Percentiles rank a stretch among this genome's conserved stretches.
Conservation (phyloP, 1,139 yeast species). For the Pneumocystis murina region DNA sequence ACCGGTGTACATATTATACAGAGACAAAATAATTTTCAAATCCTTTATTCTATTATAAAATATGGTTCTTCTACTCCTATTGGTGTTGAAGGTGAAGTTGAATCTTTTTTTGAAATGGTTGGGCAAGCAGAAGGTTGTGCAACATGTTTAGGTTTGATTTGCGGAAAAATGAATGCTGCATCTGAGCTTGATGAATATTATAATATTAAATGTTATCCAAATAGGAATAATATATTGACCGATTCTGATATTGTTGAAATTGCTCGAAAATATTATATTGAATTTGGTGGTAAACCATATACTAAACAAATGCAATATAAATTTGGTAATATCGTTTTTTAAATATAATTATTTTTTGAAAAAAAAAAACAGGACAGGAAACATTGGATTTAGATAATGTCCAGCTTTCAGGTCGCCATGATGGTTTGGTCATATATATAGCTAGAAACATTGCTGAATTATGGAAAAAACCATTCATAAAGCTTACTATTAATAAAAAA, state of each 20-base stretch:
- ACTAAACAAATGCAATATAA: slow-evolving; percentile 22
- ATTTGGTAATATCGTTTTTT: not conserved
- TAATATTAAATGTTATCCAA: not conserved
- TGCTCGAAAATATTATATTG: slow-evolving; percentile 38
- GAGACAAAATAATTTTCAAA: slow-evolving; percentile 64
- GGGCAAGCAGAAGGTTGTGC: slow-evolving; percentile 73
- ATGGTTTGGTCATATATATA: slow-evolving; percentile 71
- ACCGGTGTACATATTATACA: slow-evolving; percentile 64
- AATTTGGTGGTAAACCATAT: slow-evolving; percentile 36
- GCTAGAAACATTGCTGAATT: slow-evolving; percentile 62
- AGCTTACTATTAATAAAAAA: slow-evolving; percentile 21
- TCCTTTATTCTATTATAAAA: slow-evolving; percentile 10
- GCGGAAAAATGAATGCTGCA: slow-evolving; percentile 31
- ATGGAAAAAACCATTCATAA: slow-evolving; percentile 65
- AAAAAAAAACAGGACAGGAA: not conserved
- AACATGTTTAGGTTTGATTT: slow-evolving; percentile 67
- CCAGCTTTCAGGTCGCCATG: slow-evolving; percentile 76
- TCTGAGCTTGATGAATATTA: slow-evolving; percentile 13
- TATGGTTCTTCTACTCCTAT: slow-evolving; percentile 8
- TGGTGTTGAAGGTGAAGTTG: slow-evolving; percentile 14
- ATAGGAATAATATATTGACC: slow-evolving; percentile 1
- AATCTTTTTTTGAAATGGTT: slow-evolving; percentile 38
- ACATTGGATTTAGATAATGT: slow-evolving; percentile 45
- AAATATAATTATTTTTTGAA: not conserved
- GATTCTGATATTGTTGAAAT: slow-evolving; percentile 21